These are phyloP conservation scores for Xylaria sp. DNA, from an alignment of 2,329 filamentous ascomycete species.

Conservation along the genomic window DNA sequence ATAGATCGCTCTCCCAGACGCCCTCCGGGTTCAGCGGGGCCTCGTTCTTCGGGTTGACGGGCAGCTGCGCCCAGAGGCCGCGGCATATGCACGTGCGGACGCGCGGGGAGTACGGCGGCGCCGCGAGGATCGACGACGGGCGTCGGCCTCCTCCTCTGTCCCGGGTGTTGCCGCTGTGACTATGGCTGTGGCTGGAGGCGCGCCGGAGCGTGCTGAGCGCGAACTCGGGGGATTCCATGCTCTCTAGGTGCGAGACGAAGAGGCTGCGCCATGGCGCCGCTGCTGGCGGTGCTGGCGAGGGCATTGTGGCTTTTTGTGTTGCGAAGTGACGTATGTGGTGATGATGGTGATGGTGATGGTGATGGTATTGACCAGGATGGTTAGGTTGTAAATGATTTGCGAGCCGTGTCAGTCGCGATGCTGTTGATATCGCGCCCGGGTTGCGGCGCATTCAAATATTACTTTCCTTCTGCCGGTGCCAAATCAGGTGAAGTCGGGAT, in stretches of 20 bases:
- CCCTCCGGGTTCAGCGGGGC: slow-evolving; percentile 75
- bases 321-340: slow-evolving; percentile 15
- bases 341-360: background rate
- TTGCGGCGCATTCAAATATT: slow-evolving; percentile 22
- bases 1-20: slow-evolving; percentile 78
- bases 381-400: slow-evolving; percentile 33
- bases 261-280: slow-evolving; percentile 65
- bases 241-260: slow-evolving; percentile 63
- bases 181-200: slow-evolving; percentile 29
- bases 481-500: background rate
- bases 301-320: slow-evolving; percentile 34
- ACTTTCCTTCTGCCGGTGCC: background rate
- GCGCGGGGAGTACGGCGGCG: slow-evolving; percentile 60
- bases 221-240: slow-evolving; percentile 62
- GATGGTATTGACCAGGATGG: background rate
- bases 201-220: slow-evolving; percentile 63
- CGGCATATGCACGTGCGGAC: slow-evolving; percentile 86
- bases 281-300: slow-evolving; percentile 39
- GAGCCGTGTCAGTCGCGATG: slow-evolving; percentile 39
- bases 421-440: background rate
- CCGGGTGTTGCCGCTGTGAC: background rate
- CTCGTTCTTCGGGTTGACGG: slow-evolving; percentile 76
- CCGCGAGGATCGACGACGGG: slow-evolving; percentile 44
- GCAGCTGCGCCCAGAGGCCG: slow-evolving; percentile 82
- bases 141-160: slow-evolving; percentile 2